These are phyloP conservation scores for Vigna reflexopilosa DNA, from an alignment of 306 rosid species.

Conservation along the genomic window DNA sequence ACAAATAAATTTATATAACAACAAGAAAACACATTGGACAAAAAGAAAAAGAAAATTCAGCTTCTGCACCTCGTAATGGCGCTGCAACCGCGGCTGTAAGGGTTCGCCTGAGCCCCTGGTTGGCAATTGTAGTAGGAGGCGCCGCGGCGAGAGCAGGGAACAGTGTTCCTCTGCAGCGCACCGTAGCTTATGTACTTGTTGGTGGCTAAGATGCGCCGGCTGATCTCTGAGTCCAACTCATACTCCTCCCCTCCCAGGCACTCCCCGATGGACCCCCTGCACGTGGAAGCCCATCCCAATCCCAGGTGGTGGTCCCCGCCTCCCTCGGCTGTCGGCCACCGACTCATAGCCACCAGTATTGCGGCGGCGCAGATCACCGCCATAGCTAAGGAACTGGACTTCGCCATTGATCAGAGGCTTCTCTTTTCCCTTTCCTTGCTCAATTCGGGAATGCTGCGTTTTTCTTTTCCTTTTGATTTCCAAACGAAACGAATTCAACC, in stretches of 20 bases:
- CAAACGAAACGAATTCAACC: not conserved
- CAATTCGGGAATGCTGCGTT: not conserved
- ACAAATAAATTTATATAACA: conserved; percentile 34
- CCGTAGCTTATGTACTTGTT: conserved; percentile 78
- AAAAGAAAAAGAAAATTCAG: conserved; percentile 35
- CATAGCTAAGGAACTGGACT: conserved; percentile 44
- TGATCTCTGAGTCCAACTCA: conserved; percentile 75
- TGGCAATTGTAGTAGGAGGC: conserved; percentile 90
- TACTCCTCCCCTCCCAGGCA: conserved; percentile 64
- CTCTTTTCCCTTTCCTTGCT: not conserved
- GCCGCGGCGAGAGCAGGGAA: conserved; percentile 93
- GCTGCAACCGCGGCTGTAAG: conserved; percentile 91
- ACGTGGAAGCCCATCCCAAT: conserved; percentile 46
- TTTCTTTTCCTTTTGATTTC: not conserved
- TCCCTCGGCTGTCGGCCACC: conserved; percentile 47
- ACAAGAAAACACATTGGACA: conserved; percentile 46
- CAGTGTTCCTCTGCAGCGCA: conserved; percentile 82
- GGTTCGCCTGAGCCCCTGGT: conserved; percentile 88
- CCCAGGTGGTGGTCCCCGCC: conserved; percentile 52
- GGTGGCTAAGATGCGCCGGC: conserved; percentile 81
- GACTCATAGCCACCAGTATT: conserved; percentile 39
- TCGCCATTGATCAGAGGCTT: conserved; percentile 48
- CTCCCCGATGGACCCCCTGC: conserved; percentile 71
- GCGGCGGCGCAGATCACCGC: conserved; percentile 63
- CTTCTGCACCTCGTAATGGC: conserved; percentile 97